Conservation (phyloP, 2,329 filamentous ascomycete genomes). For the Nectriaceae sp. region DNA sequence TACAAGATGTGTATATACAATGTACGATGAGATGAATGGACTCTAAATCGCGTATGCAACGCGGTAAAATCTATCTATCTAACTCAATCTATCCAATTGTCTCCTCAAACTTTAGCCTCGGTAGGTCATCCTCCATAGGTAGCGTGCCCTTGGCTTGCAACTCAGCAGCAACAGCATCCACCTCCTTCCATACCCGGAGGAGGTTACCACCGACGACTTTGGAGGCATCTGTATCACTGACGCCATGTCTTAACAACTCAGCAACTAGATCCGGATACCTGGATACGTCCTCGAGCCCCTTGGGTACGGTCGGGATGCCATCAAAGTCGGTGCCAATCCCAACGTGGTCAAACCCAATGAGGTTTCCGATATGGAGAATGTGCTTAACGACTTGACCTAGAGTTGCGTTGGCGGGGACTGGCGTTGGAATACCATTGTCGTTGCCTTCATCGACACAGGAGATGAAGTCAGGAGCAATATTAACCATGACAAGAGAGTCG, state of each 20-base stretch:
- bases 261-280: slow-evolving; percentile 79
- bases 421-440: slow-evolving; percentile 66
- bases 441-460: slow-evolving; percentile 66
- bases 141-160: slow-evolving; percentile 61
- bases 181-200: slow-evolving; percentile 80
- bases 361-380: slow-evolving; percentile 77
- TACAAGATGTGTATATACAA: slow-evolving; percentile 35
- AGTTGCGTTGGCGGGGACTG: slow-evolving; percentile 69
- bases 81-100: slow-evolving; percentile 4
- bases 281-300: slow-evolving; percentile 80
- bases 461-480: slow-evolving; percentile 82
- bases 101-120: slow-evolving; percentile 14
- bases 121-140: slow-evolving; percentile 54
- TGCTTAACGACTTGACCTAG: slow-evolving; percentile 78
- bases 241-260: slow-evolving; percentile 71
- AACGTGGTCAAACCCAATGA: slow-evolving; percentile 85
- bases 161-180: slow-evolving; percentile 68
- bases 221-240: slow-evolving; percentile 71
- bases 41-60: slow-evolving; percentile 9
- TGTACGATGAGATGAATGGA: slow-evolving; percentile 29
- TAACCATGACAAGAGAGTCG: slow-evolving; percentile 85
- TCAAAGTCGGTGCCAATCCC: slow-evolving; percentile 91
- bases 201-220: slow-evolving; percentile 82
- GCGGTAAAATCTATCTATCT: background rate
- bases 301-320: slow-evolving; percentile 66